A percentile compares a stretch with the other conserved stretches of the same genome.
Evolutionary conservation across 305 asterid genomes (phyloP).

Genomic region (Caryopteris hybrid): DNA sequence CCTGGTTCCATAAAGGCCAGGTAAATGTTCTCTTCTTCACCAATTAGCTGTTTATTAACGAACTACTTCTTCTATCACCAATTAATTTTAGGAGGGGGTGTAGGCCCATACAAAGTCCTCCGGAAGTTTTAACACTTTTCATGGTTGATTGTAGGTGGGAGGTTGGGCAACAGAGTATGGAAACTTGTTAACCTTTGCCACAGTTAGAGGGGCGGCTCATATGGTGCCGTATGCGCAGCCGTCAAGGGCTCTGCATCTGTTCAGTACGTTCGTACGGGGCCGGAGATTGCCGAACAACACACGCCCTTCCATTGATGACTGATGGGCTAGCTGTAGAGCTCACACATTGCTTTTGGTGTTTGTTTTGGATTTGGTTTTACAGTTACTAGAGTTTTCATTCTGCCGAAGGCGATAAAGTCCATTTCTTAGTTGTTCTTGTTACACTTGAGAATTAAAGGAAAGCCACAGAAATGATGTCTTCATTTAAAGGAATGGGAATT

Average conservation of each 20-base stretch:
- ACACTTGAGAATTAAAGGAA: neutral
- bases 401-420: constrained; percentile 29
- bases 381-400: constrained; percentile 9
- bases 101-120: too few species aligned
- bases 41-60: too few species aligned
- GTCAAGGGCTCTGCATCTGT: constrained; percentile 77
- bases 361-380: constrained; percentile 8
- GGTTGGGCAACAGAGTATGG: constrained; percentile 93
- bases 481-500: constrained; percentile 8
- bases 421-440: constrained; percentile 16
- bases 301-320: constrained; percentile 49
- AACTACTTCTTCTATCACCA: too few species aligned
- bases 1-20: constrained; percentile 91
- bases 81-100: too few species aligned
- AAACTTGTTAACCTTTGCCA: constrained; percentile 63
- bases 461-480: constrained; percentile 10
- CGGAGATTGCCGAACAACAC: constrained; percentile 71
- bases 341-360: constrained; percentile 6
- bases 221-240: constrained; percentile 96
- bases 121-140: too few species aligned
- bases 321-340: constrained; percentile 14
- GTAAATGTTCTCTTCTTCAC: constrained; percentile 21
- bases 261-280: constrained; percentile 60
- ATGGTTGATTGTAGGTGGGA: constrained; percentile 48
- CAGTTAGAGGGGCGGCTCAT: constrained; percentile 91